These are phyloP conservation scores for Parmelia sp. DNA, from an alignment of 495 filamentous ascomycete genomes.

Conservation along the genomic window DNA sequence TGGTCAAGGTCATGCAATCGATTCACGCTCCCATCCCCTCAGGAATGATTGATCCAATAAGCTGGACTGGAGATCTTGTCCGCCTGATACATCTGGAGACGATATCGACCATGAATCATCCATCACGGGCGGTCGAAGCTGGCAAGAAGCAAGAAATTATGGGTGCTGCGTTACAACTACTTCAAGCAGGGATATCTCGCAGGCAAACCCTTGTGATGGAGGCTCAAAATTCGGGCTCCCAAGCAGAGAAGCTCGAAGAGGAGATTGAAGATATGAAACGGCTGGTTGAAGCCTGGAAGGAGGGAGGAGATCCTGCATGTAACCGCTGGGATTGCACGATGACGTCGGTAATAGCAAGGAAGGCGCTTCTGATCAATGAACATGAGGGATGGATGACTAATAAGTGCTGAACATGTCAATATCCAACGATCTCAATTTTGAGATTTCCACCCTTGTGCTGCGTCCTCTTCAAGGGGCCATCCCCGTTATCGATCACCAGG, in stretches of 20 bases:
- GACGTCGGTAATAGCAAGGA: slow-evolving; percentile 15
- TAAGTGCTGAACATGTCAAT: not conserved
- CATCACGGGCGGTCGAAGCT: slow-evolving; percentile 3
- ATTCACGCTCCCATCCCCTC: not conserved
- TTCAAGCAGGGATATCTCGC: slow-evolving; percentile 6
- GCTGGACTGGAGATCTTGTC: slow-evolving; percentile 14
- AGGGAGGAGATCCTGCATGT: not conserved
- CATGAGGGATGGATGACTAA: slow-evolving; percentile 15
- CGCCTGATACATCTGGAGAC: slow-evolving; percentile 16
- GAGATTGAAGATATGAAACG: not conserved
- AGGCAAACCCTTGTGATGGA: not conserved
- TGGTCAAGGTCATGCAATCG: not conserved
- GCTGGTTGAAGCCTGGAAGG: not conserved
- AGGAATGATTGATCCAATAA: not conserved
- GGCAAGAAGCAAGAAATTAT: not conserved
- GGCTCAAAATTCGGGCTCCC: not conserved
- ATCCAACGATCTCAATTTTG: not conserved
- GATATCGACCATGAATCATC: slow-evolving; percentile 13
- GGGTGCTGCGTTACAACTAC: slow-evolving; percentile 2
- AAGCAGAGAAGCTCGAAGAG: not conserved
- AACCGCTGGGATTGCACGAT: slow-evolving; percentile 7
- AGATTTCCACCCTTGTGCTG: not conserved
- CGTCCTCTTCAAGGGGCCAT: not conserved
- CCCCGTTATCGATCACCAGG: not conserved
- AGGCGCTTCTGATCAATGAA: slow-evolving; percentile 7